A percentile compares a stretch with the other conserved stretches of the same genome.
Evolutionary conservation across 495 filamentous ascomycete genomes (phyloP).

Genomic region (Xeromyces bisporus): DNA sequence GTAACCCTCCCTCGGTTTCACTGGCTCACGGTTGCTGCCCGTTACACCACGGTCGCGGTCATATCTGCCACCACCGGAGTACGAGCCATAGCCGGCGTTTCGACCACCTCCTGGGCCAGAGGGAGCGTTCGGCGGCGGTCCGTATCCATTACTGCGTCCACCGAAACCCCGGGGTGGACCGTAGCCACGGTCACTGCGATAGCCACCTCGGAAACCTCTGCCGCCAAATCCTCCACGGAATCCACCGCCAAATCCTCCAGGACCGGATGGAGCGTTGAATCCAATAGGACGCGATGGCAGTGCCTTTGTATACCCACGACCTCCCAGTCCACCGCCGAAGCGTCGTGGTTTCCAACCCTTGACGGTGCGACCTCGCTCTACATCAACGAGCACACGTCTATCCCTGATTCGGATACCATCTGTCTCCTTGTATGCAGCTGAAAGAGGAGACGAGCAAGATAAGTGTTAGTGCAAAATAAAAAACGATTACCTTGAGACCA

Average conservation of each 20-base stretch:
- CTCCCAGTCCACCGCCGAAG: constrained; percentile 81
- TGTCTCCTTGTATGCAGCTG: constrained; percentile 69
- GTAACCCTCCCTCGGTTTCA: constrained; percentile 31
- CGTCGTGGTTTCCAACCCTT: constrained; percentile 88
- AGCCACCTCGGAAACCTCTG: constrained; percentile 40
- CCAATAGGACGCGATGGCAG: constrained; percentile 53
- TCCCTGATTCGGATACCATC: constrained; percentile 90
- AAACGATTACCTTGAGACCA: background rate
- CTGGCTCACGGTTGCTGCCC: constrained; percentile 38
- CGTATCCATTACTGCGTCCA: constrained; percentile 39
- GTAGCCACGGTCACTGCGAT: constrained; percentile 43
- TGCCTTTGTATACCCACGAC: constrained; percentile 82
- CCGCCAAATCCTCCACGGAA: constrained; percentile 44
- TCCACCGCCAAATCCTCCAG: constrained; percentile 48
- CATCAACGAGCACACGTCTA: constrained; percentile 81
- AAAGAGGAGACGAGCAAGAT: constrained; percentile 8
- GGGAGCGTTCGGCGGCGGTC: constrained; percentile 60
- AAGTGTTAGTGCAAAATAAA: background rate
- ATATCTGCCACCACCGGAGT: constrained; percentile 25
- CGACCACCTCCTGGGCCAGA: constrained; percentile 58
- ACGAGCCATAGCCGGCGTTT: constrained; percentile 34
- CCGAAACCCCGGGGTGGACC: constrained; percentile 41
- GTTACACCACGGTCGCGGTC: constrained; percentile 34
- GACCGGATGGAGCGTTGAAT: constrained; percentile 46
- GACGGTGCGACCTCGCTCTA: constrained; percentile 88